phyloP scores from a whole-genome alignment of 1,284 basidiomycete species.

The Pseudozyma sp. region DNA sequence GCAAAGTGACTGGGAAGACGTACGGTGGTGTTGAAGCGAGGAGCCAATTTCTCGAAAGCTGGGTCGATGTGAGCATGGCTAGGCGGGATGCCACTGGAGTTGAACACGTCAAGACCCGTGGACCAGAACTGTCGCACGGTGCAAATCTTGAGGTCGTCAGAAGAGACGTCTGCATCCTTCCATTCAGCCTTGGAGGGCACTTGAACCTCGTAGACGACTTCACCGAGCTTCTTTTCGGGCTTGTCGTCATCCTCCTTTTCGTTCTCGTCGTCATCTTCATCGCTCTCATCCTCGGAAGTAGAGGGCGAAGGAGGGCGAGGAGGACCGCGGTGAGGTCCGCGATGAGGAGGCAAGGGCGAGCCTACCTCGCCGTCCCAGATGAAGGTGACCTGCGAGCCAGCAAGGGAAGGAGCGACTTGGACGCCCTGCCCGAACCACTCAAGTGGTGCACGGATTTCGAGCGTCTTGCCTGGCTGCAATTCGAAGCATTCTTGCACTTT shows the following conservation, averaged over 20 bases:
- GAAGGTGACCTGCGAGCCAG: constrained; percentile 37
- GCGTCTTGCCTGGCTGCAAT: constrained; percentile 20
- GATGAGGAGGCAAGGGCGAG: constrained; percentile 16
- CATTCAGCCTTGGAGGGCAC: constrained; percentile 17
- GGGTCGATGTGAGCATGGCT: constrained; percentile 23
- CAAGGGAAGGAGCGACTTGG: constrained; percentile 29
- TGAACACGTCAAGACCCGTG: constrained; percentile 32
- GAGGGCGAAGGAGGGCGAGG: constrained; percentile 4
- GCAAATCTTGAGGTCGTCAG: constrained; percentile 24
- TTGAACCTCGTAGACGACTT: constrained; percentile 20
- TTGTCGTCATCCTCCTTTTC: constrained; percentile 1
- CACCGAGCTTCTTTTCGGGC: constrained; percentile 7
- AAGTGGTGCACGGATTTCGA: constrained; percentile 14
- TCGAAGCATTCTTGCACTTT: constrained; percentile 27
- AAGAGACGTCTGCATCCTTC: constrained; percentile 16
- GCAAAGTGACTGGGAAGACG: constrained; percentile 26
- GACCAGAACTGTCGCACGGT: constrained; percentile 10
- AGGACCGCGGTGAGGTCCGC: constrained; percentile 15
- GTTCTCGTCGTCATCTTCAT: background rate
- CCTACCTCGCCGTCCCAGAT: constrained; percentile 35
- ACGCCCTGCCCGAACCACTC: constrained; percentile 25
- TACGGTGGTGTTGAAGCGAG: constrained; percentile 28
- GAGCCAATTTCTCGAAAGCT: constrained; percentile 20
- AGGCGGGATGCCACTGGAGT: constrained; percentile 32
- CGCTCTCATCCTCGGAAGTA: background rate